A percentile compares a stretch with the other conserved stretches of the same genome.
phyloP scores from a whole-genome alignment of 192 early-diverging fungal species.

The Polychytrium aggregatum region DNA sequence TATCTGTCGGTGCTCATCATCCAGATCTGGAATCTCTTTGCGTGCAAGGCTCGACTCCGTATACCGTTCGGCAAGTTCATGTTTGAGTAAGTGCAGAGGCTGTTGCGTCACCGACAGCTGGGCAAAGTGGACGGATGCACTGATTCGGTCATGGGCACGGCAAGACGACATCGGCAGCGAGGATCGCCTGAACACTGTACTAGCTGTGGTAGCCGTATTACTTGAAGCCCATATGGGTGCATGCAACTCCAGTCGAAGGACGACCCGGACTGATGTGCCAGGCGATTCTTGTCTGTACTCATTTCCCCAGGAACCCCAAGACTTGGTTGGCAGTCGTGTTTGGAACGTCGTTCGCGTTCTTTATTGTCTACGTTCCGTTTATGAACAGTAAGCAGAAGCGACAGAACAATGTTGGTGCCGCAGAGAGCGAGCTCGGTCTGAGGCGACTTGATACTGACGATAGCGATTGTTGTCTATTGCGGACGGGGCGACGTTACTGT shows the following conservation, averaged over 20 bases:
- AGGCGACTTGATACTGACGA: not conserved
- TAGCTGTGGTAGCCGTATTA: too few species aligned
- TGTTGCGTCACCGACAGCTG: not conserved
- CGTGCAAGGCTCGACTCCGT: constrained; percentile 69
- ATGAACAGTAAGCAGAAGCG: not conserved
- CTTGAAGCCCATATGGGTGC: too few species aligned
- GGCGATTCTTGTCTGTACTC: too few species aligned
- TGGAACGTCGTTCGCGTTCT: constrained; percentile 35
- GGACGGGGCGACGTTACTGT: not conserved
- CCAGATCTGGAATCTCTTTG: constrained; percentile 91
- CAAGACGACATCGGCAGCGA: too few species aligned
- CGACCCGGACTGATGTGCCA: too few species aligned
- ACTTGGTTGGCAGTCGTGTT: constrained; percentile 32
- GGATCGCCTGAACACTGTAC: too few species aligned
- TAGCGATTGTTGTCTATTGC: not conserved
- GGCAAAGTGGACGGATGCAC: not conserved
- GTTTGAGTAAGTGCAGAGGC: constrained; percentile 52
- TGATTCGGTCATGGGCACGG: too few species aligned
- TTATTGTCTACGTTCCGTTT: too few species aligned
- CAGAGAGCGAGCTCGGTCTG: too few species aligned
- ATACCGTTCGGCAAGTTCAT: constrained; percentile 73
- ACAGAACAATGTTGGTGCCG: too few species aligned
- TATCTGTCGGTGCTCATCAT: constrained; percentile 73
- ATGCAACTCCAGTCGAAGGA: too few species aligned
- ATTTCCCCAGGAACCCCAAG: constrained; percentile 12